These are phyloP conservation scores for Alnus glutinosa DNA, from an alignment of 306 rosid species.

Conservation along the genomic window DNA sequence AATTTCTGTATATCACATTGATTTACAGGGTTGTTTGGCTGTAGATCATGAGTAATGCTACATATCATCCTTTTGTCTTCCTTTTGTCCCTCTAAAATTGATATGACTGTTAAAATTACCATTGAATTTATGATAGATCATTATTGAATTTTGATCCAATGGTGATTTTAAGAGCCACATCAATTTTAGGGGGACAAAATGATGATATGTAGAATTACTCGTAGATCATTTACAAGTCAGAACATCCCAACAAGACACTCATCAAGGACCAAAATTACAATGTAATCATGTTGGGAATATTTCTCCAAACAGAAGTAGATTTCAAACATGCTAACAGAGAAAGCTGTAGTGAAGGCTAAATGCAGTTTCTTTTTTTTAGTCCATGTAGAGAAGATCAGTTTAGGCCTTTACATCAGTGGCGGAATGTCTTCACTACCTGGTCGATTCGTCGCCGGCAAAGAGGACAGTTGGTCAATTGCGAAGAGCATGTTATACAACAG, in stretches of 20 bases:
- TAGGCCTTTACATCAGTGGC: conserved; percentile 55
- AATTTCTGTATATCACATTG: neutral
- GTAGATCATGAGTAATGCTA: neutral
- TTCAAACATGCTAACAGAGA: conserved; percentile 21
- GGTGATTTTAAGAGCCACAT: no score
- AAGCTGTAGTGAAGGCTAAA: conserved; percentile 17
- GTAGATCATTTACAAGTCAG: conserved; percentile 32
- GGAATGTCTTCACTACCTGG: conserved; percentile 86
- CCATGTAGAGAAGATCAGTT: neutral
- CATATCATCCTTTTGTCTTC: no score
- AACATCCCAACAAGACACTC: conserved; percentile 18
- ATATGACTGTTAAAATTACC: no score
- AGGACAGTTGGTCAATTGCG: conserved; percentile 85
- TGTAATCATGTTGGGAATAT: conserved; percentile 1
- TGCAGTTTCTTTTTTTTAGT: conserved; percentile 12
- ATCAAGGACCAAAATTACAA: neutral
- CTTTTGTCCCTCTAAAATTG: no score
- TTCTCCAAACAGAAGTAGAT: conserved; percentile 10
- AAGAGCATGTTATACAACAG: conserved; percentile 84
- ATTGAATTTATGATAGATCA: no score
- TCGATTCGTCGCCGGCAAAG: conserved; percentile 88
- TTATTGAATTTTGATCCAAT: no score
- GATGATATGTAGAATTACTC: no score
- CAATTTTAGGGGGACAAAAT: no score
- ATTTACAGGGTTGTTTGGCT: conserved; percentile 11